Conservation (phyloP, 1,284 basidiomycete genomes). For the Trichosporon faecale region DNA sequence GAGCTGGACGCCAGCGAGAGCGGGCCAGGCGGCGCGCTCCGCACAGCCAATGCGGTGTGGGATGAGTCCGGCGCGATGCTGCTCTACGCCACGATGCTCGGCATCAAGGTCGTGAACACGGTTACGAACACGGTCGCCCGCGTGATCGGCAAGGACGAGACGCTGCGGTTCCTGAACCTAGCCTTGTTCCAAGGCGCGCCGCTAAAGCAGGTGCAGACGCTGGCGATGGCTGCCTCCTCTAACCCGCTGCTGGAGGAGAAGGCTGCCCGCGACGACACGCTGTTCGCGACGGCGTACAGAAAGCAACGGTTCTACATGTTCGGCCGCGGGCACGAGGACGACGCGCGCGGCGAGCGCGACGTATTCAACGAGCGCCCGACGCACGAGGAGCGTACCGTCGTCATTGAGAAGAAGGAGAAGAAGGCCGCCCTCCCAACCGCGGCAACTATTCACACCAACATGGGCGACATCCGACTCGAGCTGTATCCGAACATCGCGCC, state of each 20-base stretch:
- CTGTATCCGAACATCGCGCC: slow-evolving; percentile 89
- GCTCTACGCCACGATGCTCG: slow-evolving; percentile 86
- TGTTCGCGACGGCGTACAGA: slow-evolving; percentile 92
- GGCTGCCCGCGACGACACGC: slow-evolving; percentile 77
- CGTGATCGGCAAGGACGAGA: slow-evolving; percentile 91
- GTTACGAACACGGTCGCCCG: slow-evolving; percentile 90
- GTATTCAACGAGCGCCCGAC: slow-evolving; percentile 99
- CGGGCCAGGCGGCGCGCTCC: slow-evolving; percentile 47
- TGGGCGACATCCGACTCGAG: slow-evolving; percentile 88
- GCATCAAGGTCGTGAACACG: slow-evolving; percentile 95
- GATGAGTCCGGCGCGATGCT: slow-evolving; percentile 95
- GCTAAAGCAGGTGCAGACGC: slow-evolving; percentile 78
- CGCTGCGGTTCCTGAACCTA: slow-evolving; percentile 82
- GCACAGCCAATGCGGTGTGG: slow-evolving; percentile 84
- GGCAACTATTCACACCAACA: slow-evolving; percentile 83
- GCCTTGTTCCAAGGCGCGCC: slow-evolving; percentile 90
- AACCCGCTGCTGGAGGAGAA: slow-evolving; percentile 90
- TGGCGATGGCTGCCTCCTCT: slow-evolving; percentile 89
- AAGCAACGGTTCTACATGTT: slow-evolving; percentile 96
- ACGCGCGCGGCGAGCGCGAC: slow-evolving; percentile 83
- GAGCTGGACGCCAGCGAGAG: slow-evolving; percentile 65
- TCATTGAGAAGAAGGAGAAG: slow-evolving; percentile 62
- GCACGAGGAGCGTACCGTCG: slow-evolving; percentile 90
- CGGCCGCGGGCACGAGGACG: slow-evolving; percentile 87
- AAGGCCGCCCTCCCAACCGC: slow-evolving; percentile 63